Evolutionary conservation across 257 asterid genomes (phyloP).

Genomic region (Cinchona pubescens): DNA sequence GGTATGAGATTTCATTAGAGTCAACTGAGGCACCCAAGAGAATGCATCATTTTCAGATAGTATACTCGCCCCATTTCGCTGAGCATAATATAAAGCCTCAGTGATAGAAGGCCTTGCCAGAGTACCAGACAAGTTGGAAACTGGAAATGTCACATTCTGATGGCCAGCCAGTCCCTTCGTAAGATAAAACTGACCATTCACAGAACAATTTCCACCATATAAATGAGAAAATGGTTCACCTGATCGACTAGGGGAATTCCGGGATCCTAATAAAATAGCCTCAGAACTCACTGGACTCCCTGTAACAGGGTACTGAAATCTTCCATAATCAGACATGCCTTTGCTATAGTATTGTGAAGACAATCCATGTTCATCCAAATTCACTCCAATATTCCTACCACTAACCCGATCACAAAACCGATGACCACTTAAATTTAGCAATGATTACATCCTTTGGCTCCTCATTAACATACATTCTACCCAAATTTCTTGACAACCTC

Average conservation of each 20-base stretch:
- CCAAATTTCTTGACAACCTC: slow-evolving; percentile 40
- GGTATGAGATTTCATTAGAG: slow-evolving; percentile 23
- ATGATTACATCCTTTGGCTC: slow-evolving; percentile 33
- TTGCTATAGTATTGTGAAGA: slow-evolving; percentile 25
- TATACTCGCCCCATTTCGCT: slow-evolving; percentile 35
- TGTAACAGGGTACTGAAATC: slow-evolving; percentile 32
- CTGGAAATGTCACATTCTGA: slow-evolving; percentile 34
- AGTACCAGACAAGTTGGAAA: slow-evolving; percentile 25
- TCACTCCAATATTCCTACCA: slow-evolving; percentile 22
- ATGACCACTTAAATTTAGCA: slow-evolving; percentile 22
- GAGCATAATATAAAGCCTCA: slow-evolving; percentile 27
- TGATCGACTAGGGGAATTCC: slow-evolving; percentile 21
- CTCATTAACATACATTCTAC: slow-evolving; percentile 47
- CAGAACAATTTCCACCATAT: slow-evolving; percentile 26
- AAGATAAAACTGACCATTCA: slow-evolving; percentile 31
- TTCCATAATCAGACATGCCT: slow-evolving; percentile 31
- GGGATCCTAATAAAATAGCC: slow-evolving; percentile 34
- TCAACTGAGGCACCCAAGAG: slow-evolving; percentile 29
- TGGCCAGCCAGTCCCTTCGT: slow-evolving; percentile 24
- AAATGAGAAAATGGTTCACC: slow-evolving; percentile 31
- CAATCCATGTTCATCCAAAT: slow-evolving; percentile 26
- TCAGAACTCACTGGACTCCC: slow-evolving; percentile 30
- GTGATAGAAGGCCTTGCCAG: slow-evolving; percentile 29
- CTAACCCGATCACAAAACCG: slow-evolving; percentile 30
- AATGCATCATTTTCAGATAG: slow-evolving; percentile 32